Evolutionary conservation across 1,284 basidiomycete species (phyloP).

Genomic region (Ustilago vetiveriae): DNA sequence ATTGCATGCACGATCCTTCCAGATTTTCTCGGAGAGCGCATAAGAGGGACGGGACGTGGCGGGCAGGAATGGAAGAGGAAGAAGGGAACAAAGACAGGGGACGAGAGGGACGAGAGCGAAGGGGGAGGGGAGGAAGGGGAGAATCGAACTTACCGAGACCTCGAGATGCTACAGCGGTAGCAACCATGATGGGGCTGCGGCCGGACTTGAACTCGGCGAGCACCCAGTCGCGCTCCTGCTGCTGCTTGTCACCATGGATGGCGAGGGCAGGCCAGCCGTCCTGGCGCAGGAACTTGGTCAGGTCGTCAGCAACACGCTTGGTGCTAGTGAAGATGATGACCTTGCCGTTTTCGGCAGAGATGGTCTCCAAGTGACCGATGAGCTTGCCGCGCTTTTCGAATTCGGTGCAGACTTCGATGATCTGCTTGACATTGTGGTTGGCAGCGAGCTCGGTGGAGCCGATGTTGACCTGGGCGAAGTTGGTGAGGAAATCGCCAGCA

Average conservation of each 20-base stretch:
- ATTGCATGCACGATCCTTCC: conserved; percentile 5
- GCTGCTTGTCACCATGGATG: conserved; percentile 96
- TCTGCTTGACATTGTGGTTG: conserved; percentile 95
- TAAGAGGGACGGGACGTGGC: neutral
- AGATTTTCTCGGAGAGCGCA: conserved; percentile 10
- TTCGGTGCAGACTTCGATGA: conserved; percentile 95
- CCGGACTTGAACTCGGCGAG: conserved; percentile 97
- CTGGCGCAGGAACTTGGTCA: conserved; percentile 76
- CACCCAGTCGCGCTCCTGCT: conserved; percentile 95
- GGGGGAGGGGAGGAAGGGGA: neutral
- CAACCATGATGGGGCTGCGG: conserved; percentile 95
- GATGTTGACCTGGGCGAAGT: conserved; percentile 98
- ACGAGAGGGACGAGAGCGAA: conserved; percentile 1
- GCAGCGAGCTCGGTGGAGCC: conserved; percentile 98
- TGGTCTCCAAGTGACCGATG: conserved; percentile 96
- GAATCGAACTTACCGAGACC: conserved; percentile 89
- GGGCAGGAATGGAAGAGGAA: neutral
- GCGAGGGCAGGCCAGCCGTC: conserved; percentile 96
- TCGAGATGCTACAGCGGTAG: conserved; percentile 85
- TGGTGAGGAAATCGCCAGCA: conserved; percentile 92
- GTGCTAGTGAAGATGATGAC: conserved; percentile 98
- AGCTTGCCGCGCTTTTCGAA: conserved; percentile 97
- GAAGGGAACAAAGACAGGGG: neutral
- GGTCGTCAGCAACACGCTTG: conserved; percentile 96
- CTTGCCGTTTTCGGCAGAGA: conserved; percentile 95